Conservation (phyloP, 371 early-diverging fungal genomes). For the Mortierella sp. region DNA sequence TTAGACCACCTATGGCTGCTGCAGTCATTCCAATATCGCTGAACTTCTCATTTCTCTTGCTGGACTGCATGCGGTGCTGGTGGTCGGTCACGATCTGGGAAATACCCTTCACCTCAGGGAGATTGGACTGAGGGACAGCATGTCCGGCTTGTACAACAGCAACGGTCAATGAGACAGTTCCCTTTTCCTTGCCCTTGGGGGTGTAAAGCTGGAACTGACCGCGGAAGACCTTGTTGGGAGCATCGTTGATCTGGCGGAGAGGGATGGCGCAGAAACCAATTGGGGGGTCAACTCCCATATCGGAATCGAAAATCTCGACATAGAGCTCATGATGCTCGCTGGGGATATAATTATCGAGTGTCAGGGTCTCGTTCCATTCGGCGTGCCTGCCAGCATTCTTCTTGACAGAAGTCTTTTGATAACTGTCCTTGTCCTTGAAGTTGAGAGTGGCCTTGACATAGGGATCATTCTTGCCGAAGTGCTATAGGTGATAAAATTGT, state of each 20-base stretch:
- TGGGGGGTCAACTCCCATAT: conserved; percentile 3
- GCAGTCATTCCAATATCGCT: no score
- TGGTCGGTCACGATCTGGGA: no score
- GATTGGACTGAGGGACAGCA: conserved; percentile 2
- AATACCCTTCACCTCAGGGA: conserved; percentile 12
- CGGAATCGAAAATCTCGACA: conserved; percentile 27
- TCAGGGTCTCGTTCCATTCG: conserved; percentile 23
- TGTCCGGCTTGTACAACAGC: conserved; percentile 7
- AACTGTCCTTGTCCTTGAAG: conserved; percentile 29
- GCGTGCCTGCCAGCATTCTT: conserved; percentile 29
- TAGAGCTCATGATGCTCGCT: conserved; percentile 8
- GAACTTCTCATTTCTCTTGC: no score
- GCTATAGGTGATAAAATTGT: conserved; percentile 6
- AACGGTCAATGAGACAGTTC: conserved; percentile 14
- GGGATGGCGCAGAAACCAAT: conserved; percentile 30
- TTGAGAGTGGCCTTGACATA: conserved; percentile 19
- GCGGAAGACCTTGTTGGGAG: conserved; percentile 7
- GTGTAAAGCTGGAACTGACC: conserved; percentile 18
- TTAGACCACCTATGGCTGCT: no score
- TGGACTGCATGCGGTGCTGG: conserved; percentile 16
- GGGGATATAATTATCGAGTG: conserved; percentile 10
- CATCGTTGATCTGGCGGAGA: conserved; percentile 11
- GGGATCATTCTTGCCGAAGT: conserved; percentile 50
- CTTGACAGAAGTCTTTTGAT: conserved; percentile 17
- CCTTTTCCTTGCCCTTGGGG: conserved; percentile 13